phyloP scores from a whole-genome alignment of 192 early-diverging fungal genomes.

The Kappamyces sp. region DNA sequence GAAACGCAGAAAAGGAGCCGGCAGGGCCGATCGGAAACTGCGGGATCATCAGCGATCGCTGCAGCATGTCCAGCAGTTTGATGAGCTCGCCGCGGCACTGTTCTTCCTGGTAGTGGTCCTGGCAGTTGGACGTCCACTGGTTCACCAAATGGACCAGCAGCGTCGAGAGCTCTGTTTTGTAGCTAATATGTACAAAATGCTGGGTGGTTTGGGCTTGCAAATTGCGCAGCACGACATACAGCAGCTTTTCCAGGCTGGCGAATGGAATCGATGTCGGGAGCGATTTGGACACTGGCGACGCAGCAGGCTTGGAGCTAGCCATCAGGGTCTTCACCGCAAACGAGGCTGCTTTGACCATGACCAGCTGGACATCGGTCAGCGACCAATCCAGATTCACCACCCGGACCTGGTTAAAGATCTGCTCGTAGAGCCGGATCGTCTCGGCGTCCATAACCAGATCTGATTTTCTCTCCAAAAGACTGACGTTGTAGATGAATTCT shows the following conservation, averaged over 20 bases:
- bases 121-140: neutral
- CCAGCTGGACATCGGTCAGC: conserved; percentile 22
- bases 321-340: neutral
- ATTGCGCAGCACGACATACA: neutral
- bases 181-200: conserved; percentile 11
- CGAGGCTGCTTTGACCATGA: conserved; percentile 10
- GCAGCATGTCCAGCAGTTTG: conserved; percentile 1
- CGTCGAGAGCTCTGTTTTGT: conserved; percentile 18
- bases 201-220: neutral
- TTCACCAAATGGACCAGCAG: conserved; percentile 15
- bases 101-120: neutral
- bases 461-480: neutral
- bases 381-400: conserved; percentile 24
- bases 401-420: neutral
- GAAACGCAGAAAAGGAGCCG: conserved; percentile 20
- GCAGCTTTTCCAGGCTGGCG: neutral
- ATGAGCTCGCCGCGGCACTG: neutral
- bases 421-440: neutral
- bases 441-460: neutral
- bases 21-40: conserved; percentile 16
- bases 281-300: neutral
- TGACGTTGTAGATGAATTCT: neutral
- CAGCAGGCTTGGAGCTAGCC: neutral
- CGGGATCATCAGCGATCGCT: conserved; percentile 12
- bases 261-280: neutral